These are phyloP conservation scores for Cupressus sempervirens DNA, from an alignment of 75 land plant species.

Conservation along the genomic window DNA sequence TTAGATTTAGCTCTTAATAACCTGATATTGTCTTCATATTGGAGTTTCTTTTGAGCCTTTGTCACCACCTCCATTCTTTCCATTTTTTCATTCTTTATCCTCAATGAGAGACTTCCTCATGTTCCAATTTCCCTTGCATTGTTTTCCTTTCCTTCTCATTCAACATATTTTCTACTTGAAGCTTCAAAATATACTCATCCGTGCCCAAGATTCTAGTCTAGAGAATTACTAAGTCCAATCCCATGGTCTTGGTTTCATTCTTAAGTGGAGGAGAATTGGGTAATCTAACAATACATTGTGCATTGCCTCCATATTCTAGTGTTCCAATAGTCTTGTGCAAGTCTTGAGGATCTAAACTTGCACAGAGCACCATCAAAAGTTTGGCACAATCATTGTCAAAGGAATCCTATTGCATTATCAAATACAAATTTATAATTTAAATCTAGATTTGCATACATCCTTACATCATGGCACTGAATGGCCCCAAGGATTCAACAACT, in stretches of 20 bases:
- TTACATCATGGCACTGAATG: conserved; percentile 9
- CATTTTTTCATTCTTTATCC: conserved; percentile 29
- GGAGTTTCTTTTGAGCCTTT: conserved; percentile 35
- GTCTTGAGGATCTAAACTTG: conserved; percentile 81
- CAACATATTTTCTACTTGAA: conserved; percentile 64
- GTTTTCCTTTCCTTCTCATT: conserved; percentile 64
- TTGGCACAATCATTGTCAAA: conserved; percentile 85
- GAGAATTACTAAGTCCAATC: conserved; percentile 36
- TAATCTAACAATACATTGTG: conserved; percentile 83
- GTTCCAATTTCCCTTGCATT: conserved; percentile 34
- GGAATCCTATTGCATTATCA: conserved; percentile 55
- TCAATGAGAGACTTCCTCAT: conserved; percentile 62
- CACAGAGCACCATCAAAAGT: conserved; percentile 83
- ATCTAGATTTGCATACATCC: background rate
- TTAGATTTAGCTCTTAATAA: conserved; percentile 35
- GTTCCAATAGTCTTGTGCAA: conserved; percentile 79
- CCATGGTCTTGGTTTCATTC: conserved; percentile 23
- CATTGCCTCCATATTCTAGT: conserved; percentile 85
- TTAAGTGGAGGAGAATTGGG: conserved; percentile 48
- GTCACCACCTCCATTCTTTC: conserved; percentile 30
- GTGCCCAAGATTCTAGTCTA: conserved; percentile 67
- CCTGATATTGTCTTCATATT: conserved; percentile 41
- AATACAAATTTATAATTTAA: conserved; percentile 3
- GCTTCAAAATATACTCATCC: conserved; percentile 75
- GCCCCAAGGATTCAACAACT: conserved; percentile 21